Percentiles rank a stretch among this genome's conserved stretches.
Evolutionary conservation across 73 alveolate genomes (phyloP).

Genomic region (Stentor coeruleus): DNA sequence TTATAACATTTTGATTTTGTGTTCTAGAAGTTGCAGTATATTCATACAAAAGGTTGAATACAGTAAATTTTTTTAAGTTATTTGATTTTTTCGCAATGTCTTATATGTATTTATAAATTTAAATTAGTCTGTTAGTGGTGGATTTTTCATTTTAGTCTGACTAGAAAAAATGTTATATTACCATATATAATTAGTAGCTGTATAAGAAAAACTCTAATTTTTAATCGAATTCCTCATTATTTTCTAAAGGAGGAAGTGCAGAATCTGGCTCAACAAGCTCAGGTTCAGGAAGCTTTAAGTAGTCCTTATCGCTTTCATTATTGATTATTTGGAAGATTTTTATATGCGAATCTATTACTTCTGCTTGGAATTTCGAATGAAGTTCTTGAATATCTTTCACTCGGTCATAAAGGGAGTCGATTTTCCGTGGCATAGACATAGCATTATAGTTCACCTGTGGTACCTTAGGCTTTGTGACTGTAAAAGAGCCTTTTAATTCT

Average conservation of each 20-base stretch:
- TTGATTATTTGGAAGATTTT: too few species aligned
- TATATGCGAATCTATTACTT: neutral
- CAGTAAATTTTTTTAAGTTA: too few species aligned
- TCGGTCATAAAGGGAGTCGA: neutral
- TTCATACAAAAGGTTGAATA: too few species aligned
- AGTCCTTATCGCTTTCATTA: neutral
- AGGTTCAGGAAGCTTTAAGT: neutral
- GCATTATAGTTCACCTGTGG: neutral
- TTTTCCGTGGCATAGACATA: neutral
- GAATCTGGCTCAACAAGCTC: neutral
- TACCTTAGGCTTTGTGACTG: neutral
- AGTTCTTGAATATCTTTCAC: neutral
- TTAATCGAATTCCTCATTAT: too few species aligned
- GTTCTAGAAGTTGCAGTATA: neutral
- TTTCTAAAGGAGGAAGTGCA: neutral
- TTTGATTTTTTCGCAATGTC: too few species aligned
- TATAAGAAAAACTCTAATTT: too few species aligned
- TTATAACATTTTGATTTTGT: neutral
- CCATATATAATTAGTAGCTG: too few species aligned
- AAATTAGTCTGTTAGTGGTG: too few species aligned
- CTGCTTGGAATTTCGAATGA: neutral
- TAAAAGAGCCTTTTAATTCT: neutral
- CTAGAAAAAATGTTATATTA: too few species aligned
- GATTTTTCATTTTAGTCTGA: too few species aligned
- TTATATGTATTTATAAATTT: too few species aligned